phyloP scores from a whole-genome alignment of 495 filamentous ascomycete species.

The Tricharina praecox region DNA sequence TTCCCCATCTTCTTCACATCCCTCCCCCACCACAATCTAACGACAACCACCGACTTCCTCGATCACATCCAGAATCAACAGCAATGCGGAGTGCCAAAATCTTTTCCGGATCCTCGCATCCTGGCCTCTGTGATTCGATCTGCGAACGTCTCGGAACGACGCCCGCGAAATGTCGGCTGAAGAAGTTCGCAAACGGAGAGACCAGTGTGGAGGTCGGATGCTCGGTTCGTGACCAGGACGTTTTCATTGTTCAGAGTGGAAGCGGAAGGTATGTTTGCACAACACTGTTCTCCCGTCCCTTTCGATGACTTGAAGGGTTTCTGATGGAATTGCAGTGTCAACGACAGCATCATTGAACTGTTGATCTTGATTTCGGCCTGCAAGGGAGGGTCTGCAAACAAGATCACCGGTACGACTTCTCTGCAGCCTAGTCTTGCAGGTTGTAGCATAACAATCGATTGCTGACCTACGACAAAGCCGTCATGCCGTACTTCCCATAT shows the following conservation, averaged over 20 bases:
- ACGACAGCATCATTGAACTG: slow-evolving; percentile 96
- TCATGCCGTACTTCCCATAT: slow-evolving; percentile 97
- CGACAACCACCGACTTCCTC: too few species aligned
- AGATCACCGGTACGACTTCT: slow-evolving; percentile 64
- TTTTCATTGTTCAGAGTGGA: slow-evolving; percentile 96
- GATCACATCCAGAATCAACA: neutral
- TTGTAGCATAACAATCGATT: neutral
- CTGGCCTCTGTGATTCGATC: slow-evolving; percentile 49
- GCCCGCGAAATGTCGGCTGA: slow-evolving; percentile 45
- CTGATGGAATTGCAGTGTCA: slow-evolving; percentile 39
- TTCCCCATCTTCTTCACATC: neutral
- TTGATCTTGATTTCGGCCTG: slow-evolving; percentile 97
- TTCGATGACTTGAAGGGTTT: neutral
- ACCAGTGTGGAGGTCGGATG: slow-evolving; percentile 86
- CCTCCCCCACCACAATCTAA: too few species aligned
- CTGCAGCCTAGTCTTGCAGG: slow-evolving; percentile 1
- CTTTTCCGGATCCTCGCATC: slow-evolving; percentile 56
- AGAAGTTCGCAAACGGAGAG: slow-evolving; percentile 78
- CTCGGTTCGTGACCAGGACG: slow-evolving; percentile 92
- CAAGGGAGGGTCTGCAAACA: slow-evolving; percentile 92
- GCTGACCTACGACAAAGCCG: slow-evolving; percentile 42
- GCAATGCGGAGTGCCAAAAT: slow-evolving; percentile 53
- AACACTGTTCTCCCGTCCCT: too few species aligned
- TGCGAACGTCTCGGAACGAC: slow-evolving; percentile 54
- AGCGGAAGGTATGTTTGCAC: slow-evolving; percentile 55